These are phyloP conservation scores for Nematodospora valgi DNA, from an alignment of 805 yeast species.

Conservation along the genomic window DNA sequence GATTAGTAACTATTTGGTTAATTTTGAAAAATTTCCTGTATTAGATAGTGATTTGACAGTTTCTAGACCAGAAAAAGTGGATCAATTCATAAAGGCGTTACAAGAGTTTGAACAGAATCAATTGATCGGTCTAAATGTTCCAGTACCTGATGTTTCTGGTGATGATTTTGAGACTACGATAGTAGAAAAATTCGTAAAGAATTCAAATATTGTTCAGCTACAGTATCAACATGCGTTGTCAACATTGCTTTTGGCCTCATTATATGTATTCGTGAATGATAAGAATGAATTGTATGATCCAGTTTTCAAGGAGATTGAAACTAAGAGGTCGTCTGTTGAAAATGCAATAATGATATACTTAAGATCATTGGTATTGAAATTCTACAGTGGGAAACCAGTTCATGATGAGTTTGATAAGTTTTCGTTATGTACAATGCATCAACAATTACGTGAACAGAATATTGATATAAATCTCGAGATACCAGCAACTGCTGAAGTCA, in stretches of 20 bases:
- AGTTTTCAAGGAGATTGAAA: neutral
- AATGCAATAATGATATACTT: conserved; percentile 4
- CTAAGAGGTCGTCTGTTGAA: neutral
- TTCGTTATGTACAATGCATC: conserved; percentile 15
- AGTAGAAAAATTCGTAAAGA: conserved; percentile 6
- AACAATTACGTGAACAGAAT: conserved; percentile 9
- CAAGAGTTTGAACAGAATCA: conserved; percentile 4
- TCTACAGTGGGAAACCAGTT: conserved; percentile 7
- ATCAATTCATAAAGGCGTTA: conserved; percentile 3
- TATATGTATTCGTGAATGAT: conserved; percentile 11
- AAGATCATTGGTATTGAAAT: conserved; percentile 5
- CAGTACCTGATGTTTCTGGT: no score
- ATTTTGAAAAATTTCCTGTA: conserved; percentile 17
- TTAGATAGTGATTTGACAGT: conserved; percentile 12
- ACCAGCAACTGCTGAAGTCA: conserved; percentile 18
- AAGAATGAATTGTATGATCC: neutral
- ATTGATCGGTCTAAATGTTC: no score
- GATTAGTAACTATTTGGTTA: conserved; percentile 20
- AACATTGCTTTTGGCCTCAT: conserved; percentile 13
- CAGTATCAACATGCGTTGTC: conserved; percentile 9
- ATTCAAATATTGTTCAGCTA: conserved; percentile 5
- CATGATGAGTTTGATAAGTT: conserved; percentile 19
- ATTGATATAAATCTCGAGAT: conserved; percentile 4
- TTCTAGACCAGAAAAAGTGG: neutral
- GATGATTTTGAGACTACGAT: conserved; percentile 1